Percentiles rank a stretch among this genome's conserved stretches.
Conservation (phyloP, 176 grass and related monocot genomes). For the Phyllostachys edulis region DNA sequence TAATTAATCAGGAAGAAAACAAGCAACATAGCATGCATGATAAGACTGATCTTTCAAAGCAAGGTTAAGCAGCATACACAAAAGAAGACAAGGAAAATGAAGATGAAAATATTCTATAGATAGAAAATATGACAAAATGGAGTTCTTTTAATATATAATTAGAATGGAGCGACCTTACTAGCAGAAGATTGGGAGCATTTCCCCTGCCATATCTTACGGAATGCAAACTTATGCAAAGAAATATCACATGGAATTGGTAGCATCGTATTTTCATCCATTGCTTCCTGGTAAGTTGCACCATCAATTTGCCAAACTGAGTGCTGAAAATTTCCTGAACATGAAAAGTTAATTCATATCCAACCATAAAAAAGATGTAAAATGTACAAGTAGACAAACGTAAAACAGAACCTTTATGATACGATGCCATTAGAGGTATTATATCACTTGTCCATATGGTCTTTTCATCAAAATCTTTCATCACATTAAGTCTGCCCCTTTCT, state of each 20-base stretch:
- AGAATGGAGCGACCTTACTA: conserved; percentile 66
- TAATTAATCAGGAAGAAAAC: conserved; percentile 3
- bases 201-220: conserved; percentile 89
- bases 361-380: conserved; percentile 24
- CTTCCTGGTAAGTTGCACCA: conserved; percentile 42
- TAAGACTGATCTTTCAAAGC: not conserved
- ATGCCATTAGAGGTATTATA: conserved; percentile 85
- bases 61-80: conserved; percentile 22
- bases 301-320: conserved; percentile 86
- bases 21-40: not conserved
- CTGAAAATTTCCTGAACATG: conserved; percentile 67
- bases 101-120: conserved; percentile 32
- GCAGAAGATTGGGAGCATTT: conserved; percentile 73
- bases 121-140: conserved; percentile 2
- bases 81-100: conserved; percentile 20
- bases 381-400: conserved; percentile 17
- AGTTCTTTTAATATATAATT: conserved; percentile 15
- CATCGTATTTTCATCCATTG: conserved; percentile 33
- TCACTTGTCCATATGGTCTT: conserved; percentile 86
- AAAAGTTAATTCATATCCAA: conserved; percentile 25
- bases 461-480: conserved; percentile 98
- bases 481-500: conserved; percentile 63
- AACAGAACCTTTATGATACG: conserved; percentile 82
- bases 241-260: conserved; percentile 44
- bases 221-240: conserved; percentile 56